Base-by-base conservation (phyloP, 768 basidiomycete species). In the Tricholomella constricta region DNA sequence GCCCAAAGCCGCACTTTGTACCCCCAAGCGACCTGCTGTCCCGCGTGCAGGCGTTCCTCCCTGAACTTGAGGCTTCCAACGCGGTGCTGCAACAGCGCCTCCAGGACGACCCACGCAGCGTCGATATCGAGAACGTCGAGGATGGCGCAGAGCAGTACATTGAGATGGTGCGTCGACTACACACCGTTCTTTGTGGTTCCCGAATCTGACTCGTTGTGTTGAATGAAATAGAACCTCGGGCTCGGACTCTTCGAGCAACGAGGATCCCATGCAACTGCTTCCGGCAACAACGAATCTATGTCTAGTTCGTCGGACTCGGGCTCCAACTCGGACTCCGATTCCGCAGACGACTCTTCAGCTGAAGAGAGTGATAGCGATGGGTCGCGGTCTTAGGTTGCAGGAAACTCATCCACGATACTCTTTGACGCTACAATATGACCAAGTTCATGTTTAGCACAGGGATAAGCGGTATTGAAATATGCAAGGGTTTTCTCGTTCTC, bases 121-220 rank as follows among this genome's bases (percentile, higher is more conserved):
- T 89, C n/a, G 82, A 89, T 61, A 88, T 91, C 35, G 89, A 91
- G 65, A 75, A 83, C 50, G 59, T 89, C 23, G 68, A 70, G 6
- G 76, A 72, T 20, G 72, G 72, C 19, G 73, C 72, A 48, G 74
- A 74, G 6, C 76, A 66, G 52, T 82, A 85, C 61, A 85, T 89
- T 58, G 80, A 88, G 64, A 87, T 88, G 85, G 86, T 83, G 57
- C 44, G 70, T 61, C 22, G 23, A 14, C 31, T 23, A 31, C 10
- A 17, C 27, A 15, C 31, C 48, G 7, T 45, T 15, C 38, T 17
- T 11, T 17, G 15, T 17, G 51, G 31, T 15, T 20, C 4, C 8
- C 11, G 5, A 27, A 26, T 5, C 9, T 22, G 10, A 15, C 38
- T n/a, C 32, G 27, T 51, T 34, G 23, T 57, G 27, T 31, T 12